Percentiles rank a stretch among this genome's conserved stretches.
These are phyloP conservation scores for Beauveria sp. DNA, from an alignment of 2,329 filamentous ascomycete genomes.

Conservation along the genomic window DNA sequence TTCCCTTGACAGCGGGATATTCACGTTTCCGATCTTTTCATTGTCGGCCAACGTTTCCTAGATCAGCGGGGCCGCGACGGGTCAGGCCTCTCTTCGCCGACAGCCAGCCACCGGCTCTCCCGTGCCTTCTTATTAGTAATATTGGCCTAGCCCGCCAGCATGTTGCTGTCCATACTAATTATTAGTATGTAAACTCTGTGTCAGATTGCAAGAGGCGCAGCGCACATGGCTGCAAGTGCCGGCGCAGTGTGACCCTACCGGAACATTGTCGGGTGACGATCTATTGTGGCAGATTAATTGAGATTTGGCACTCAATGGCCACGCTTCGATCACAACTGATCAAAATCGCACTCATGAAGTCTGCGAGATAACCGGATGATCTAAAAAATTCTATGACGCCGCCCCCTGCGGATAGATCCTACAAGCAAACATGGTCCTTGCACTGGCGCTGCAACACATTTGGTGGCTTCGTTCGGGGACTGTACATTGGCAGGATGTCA, in stretches of 20 bases:
- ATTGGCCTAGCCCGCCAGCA: background rate
- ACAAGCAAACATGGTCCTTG: too few species aligned
- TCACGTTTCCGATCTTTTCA: background rate
- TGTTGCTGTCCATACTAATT: background rate
- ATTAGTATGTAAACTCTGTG: background rate
- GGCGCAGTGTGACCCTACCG: background rate
- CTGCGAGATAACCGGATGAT: too few species aligned
- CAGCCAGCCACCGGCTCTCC: background rate
- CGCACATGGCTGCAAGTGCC: background rate
- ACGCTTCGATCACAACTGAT: background rate
- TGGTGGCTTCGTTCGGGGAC: too few species aligned
- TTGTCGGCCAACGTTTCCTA: background rate
- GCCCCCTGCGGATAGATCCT: too few species aligned
- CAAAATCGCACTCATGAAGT: background rate
- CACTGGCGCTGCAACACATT: too few species aligned
- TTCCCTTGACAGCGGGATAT: too few species aligned
- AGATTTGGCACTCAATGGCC: background rate
- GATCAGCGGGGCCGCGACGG: constrained; percentile 5
- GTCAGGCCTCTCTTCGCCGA: constrained; percentile 2
- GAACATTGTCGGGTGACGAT: background rate
- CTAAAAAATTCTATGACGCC: too few species aligned
- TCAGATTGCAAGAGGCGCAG: too few species aligned
- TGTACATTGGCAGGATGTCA: too few species aligned
- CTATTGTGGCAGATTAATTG: background rate
- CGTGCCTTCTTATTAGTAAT: background rate